A percentile compares a stretch with the other conserved stretches of the same genome.
These are phyloP conservation scores for Talaromyces verruculosus DNA, from an alignment of 2,329 filamentous ascomycete genomes.

Conservation along the genomic window DNA sequence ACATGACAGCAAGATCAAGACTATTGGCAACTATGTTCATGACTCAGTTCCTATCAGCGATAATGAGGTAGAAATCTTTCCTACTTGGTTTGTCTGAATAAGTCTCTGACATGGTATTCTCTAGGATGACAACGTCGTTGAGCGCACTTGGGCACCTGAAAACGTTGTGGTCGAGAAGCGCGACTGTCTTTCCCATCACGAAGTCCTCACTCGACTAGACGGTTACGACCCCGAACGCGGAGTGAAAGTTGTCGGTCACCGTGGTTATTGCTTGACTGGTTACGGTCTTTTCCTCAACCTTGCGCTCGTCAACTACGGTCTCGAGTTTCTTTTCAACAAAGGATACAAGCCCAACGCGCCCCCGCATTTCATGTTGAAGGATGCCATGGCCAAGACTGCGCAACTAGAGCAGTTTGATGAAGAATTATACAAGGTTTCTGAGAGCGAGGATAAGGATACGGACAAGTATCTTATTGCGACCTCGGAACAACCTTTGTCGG, in stretches of 20 bases:
- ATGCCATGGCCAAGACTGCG: conserved; percentile 96
- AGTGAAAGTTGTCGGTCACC: conserved; percentile 89
- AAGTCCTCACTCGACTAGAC: conserved; percentile 82
- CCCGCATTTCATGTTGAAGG: conserved; percentile 90
- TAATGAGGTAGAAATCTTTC: conserved; percentile 61
- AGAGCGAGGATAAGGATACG: conserved; percentile 78
- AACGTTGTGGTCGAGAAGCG: conserved; percentile 72
- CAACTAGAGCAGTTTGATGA: conserved; percentile 97
- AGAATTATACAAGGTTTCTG: conserved; percentile 91
- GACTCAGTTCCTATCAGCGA: conserved; percentile 79
- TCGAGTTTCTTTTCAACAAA: conserved; percentile 80
- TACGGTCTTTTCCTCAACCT: conserved; percentile 92
- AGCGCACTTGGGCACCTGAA: conserved; percentile 78
- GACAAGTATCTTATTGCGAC: conserved; percentile 85
- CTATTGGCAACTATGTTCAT: conserved; percentile 89
- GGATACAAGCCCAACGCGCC: conserved; percentile 82
- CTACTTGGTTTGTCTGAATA: background rate
- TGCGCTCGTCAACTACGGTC: conserved; percentile 90
- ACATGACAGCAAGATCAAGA: conserved; percentile 75
- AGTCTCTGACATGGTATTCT: conserved; percentile 9
- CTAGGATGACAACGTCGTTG: conserved; percentile 74
- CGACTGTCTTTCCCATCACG: conserved; percentile 84
- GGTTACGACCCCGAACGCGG: conserved; percentile 92
- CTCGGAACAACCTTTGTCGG: conserved; percentile 91
- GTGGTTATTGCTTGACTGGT: conserved; percentile 86